Percentiles rank a stretch among this genome's conserved stretches.
phyloP scores from a whole-genome alignment of 2,329 filamentous ascomycete species.

The Calycina herbarum region DNA sequence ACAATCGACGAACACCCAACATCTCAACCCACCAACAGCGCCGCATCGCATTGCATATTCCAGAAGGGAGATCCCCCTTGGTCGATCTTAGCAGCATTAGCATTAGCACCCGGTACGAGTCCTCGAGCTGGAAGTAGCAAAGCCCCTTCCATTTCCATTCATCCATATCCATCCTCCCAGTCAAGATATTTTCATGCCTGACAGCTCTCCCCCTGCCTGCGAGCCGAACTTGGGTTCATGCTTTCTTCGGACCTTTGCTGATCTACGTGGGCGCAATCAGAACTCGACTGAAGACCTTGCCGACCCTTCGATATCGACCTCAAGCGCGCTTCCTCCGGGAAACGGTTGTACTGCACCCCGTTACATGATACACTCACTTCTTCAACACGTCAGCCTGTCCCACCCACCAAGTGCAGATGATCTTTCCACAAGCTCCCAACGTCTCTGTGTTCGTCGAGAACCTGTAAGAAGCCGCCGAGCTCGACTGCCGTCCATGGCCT shows the following conservation, averaged over 20 bases:
- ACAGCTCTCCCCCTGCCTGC: not conserved
- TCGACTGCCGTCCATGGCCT: slow-evolving; percentile 41
- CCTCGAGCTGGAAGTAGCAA: not conserved
- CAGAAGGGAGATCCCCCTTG: slow-evolving; percentile 16
- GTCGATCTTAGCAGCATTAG: slow-evolving; percentile 6
- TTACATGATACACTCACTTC: slow-evolving; percentile 31
- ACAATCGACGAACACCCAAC: slow-evolving; percentile 4
- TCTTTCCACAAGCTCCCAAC: slow-evolving; percentile 29
- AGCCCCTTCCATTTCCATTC: not conserved
- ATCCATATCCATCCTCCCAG: not conserved
- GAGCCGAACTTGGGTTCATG: slow-evolving; percentile 3
- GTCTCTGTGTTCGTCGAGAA: slow-evolving; percentile 32
- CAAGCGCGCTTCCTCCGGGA: slow-evolving; percentile 5
- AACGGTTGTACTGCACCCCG: slow-evolving; percentile 23
- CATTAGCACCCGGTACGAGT: not conserved
- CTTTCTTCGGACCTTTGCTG: not conserved
- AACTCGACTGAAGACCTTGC: not conserved
- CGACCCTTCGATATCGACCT: slow-evolving; percentile 12
- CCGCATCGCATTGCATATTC: slow-evolving; percentile 20
- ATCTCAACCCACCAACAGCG: not conserved
- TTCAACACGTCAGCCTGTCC: slow-evolving; percentile 34
- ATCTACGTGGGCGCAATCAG: slow-evolving; percentile 6
- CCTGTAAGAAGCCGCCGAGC: slow-evolving; percentile 38
- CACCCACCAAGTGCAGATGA: slow-evolving; percentile 33
- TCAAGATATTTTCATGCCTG: not conserved